These are phyloP conservation scores for Alternaria viburni DNA, from an alignment of 2,329 filamentous ascomycete genomes.

Conservation along the genomic window DNA sequence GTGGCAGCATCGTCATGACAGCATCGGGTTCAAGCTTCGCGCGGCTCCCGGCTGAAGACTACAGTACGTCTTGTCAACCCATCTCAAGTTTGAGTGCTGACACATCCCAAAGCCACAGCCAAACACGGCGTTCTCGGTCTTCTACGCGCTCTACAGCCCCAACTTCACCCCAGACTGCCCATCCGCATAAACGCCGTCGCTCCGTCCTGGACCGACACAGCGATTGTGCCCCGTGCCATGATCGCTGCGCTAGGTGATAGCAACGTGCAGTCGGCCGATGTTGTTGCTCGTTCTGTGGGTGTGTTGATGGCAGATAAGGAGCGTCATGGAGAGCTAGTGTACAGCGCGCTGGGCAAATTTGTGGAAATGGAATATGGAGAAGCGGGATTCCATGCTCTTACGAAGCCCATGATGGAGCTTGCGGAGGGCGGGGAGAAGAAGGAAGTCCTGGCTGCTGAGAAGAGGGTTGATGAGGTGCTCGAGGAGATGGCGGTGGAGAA, in stretches of 20 bases:
- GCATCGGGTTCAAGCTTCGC: conserved; percentile 38
- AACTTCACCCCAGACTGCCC: conserved; percentile 29
- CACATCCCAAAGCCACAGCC: conserved; percentile 22
- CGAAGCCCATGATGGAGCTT: conserved; percentile 24
- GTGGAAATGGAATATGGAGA: conserved; percentile 39
- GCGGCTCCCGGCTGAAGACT: conserved; percentile 35
- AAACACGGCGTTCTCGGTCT: conserved; percentile 44
- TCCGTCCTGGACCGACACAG: conserved; percentile 41
- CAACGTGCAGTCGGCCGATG: conserved; percentile 30
- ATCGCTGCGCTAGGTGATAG: conserved; percentile 23
- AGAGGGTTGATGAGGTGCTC: not conserved
- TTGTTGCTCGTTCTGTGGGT: conserved; percentile 29
- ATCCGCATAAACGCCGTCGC: conserved; percentile 45
- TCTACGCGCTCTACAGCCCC: conserved; percentile 29
- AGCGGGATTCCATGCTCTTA: conserved; percentile 24
- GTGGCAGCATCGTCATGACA: conserved; percentile 43
- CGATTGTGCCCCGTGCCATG: conserved; percentile 23
- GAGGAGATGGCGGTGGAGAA: not conserved
- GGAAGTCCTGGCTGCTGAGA: conserved; percentile 1
- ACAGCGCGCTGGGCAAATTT: conserved; percentile 30
- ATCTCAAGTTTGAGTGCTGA: conserved; percentile 4
- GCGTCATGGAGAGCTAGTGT: conserved; percentile 36
- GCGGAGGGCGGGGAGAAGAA: conserved; percentile 1
- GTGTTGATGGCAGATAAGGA: conserved; percentile 36
- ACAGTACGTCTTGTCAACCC: conserved; percentile 26